Conservation (phyloP, 73 alveolate genomes). For the Tetrahymena borealis region DNA sequence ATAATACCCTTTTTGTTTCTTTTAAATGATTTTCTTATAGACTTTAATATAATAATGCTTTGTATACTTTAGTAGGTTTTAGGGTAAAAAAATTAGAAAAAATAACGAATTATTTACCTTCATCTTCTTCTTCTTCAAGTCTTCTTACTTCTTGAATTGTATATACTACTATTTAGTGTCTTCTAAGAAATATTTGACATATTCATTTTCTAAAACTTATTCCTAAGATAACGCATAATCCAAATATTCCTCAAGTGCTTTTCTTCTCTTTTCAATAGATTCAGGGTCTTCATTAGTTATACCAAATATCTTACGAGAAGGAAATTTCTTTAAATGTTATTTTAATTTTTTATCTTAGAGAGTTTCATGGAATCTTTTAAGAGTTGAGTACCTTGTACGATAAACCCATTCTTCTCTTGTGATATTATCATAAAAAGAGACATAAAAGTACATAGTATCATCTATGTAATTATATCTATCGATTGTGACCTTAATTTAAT, state of each 20-base stretch:
- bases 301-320: background rate
- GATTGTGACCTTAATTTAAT: background rate
- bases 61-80: background rate
- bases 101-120: background rate
- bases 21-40: no score
- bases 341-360: background rate
- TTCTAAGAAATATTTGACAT: background rate
- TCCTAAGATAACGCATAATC: background rate
- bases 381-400: background rate
- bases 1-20: no score
- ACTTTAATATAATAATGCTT: no score
- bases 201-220: background rate
- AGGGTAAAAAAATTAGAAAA: background rate
- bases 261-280: background rate
- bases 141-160: background rate
- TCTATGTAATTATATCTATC: background rate
- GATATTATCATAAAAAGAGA: background rate
- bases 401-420: background rate
- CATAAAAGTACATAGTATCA: background rate
- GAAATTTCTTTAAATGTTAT: background rate
- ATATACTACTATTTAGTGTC: background rate
- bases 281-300: background rate
- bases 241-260: background rate
- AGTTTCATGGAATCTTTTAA: background rate
- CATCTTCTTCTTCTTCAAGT: background rate